A percentile compares a stretch with the other conserved stretches of the same genome.
Evolutionary conservation across 2,329 filamentous ascomycete genomes (phyloP).

Genomic region (Beauveria medogensis): DNA sequence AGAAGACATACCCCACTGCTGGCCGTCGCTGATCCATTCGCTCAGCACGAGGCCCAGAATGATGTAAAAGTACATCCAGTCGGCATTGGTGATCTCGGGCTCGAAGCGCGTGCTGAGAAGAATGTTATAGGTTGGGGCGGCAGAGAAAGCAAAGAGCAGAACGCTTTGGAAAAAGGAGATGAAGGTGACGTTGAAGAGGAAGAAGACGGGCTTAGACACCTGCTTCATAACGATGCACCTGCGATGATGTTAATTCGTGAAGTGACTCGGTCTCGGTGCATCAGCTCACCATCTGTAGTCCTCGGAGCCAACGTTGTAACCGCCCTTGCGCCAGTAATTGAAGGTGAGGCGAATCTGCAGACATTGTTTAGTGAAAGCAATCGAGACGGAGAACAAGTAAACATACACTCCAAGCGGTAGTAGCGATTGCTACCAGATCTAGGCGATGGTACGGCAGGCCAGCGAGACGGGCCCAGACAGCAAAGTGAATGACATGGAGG

Average conservation of each 20-base stretch:
- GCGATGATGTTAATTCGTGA: conserved; percentile 16
- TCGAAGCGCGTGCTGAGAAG: conserved; percentile 63
- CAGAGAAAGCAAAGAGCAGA: conserved; percentile 69
- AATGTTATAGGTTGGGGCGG: conserved; percentile 72
- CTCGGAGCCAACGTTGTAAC: conserved; percentile 80
- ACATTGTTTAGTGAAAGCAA: not conserved
- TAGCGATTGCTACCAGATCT: conserved; percentile 64
- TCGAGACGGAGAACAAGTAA: too few relatives aligned
- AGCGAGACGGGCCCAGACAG: conserved; percentile 70
- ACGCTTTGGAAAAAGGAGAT: conserved; percentile 79
- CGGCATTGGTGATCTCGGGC: conserved; percentile 34
- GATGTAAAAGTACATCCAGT: conserved; percentile 39
- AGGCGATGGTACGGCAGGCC: conserved; percentile 63
- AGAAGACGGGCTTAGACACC: conserved; percentile 59
- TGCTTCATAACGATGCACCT: conserved; percentile 64
- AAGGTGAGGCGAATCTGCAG: conserved; percentile 69
- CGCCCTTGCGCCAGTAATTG: conserved; percentile 95
- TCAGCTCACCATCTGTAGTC: conserved; percentile 73
- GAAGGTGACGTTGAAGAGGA: conserved; percentile 82
- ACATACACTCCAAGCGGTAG: conserved; percentile 70
- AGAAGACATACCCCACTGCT: conserved; percentile 70
- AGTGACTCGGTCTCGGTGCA: not conserved
- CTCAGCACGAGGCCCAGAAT: conserved; percentile 45
- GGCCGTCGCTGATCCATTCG: conserved; percentile 81
- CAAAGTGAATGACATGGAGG: conserved; percentile 78